These are phyloP conservation scores for Xylaria longipes DNA, from an alignment of 495 filamentous ascomycete genomes.

Conservation along the genomic window DNA sequence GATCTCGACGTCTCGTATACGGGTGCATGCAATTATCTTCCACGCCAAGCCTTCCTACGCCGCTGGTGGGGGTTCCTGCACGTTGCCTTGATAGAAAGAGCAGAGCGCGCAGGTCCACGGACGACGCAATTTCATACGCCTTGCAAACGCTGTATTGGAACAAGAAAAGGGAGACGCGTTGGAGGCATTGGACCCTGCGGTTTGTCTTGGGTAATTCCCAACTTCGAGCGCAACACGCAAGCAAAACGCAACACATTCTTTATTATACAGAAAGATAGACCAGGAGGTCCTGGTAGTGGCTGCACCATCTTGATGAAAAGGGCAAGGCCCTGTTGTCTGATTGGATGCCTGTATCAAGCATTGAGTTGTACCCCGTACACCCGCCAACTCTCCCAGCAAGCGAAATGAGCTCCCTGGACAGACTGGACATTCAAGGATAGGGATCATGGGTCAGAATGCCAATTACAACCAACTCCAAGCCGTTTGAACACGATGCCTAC, in stretches of 20 bases:
- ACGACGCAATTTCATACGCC: not conserved
- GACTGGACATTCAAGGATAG: slow-evolving; percentile 3
- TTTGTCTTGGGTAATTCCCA: not conserved
- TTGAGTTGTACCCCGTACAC: not conserved
- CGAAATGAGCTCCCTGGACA: slow-evolving; percentile 13
- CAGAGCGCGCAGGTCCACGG: not conserved
- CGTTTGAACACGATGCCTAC: not conserved
- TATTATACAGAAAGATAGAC: not conserved
- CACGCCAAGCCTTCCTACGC: slow-evolving; percentile 22
- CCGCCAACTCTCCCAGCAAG: slow-evolving; percentile 6
- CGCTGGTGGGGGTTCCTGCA: slow-evolving; percentile 14
- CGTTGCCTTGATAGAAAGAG: not conserved
- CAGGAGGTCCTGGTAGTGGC: slow-evolving; percentile 13
- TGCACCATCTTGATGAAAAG: slow-evolving; percentile 8
- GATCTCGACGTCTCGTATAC: slow-evolving; percentile 22
- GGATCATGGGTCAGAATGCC: not conserved
- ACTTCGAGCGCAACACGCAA: not conserved
- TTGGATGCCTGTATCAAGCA: slow-evolving; percentile 15
- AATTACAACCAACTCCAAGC: slow-evolving; percentile 1
- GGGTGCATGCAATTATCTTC: slow-evolving; percentile 24
- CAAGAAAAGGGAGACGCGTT: not conserved
- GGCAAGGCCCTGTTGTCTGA: slow-evolving; percentile 15
- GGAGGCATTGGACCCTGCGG: not conserved
- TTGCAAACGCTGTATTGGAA: not conserved
- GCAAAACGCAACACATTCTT: not conserved